Base-by-base conservation (phyloP, 2,329 filamentous ascomycete genomes). In the Sordariomycetes sp. region DNA sequence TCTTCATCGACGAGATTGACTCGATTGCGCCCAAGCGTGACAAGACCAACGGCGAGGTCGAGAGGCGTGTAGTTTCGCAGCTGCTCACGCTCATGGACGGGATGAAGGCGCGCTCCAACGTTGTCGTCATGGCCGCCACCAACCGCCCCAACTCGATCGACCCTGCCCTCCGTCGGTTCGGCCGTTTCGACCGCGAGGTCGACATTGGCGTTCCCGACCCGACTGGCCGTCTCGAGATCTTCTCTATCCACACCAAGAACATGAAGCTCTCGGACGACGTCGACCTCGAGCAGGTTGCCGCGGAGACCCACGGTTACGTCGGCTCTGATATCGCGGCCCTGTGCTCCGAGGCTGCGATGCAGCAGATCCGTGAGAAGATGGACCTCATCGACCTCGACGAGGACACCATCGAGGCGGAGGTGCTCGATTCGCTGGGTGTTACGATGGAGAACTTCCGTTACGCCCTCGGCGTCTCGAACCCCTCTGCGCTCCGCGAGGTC, bases 401-500 rank as follows among this genome's bases (percentile, higher is more conserved):
- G 78, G 94, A 99, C 70, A 99, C 94, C 62, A 99, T 99, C 62
- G 94, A 99, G 68, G 94, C 94, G 34, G 94, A 99, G 78, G 94
- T 99, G 57, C 84, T 99, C 58, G 94, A 99, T 76, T 97, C 94
- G 53, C 86, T 99, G 53, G 94, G 94, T 72, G 94, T 99, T 54
- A 99, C 94, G 62, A 97, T 97, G 90, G 94, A 99, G 76, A 99
- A 99, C 84, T 99, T 99, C 90, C 89, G 92, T 67, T 99, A 96
- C 69, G 93, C 94, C 61, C 88, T 99, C 55, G 94, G 94, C 68
- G 92, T 97, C 61, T 97, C 92, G 75, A 99, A 99, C 83, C 94
- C 94, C 67, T 97, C 94, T 64, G 94, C 94, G 65, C 90, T 99
- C 59, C 94, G 94, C 74, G 94, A 99, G 77, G 94, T 99, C 68